phyloP scores from a whole-genome alignment of 2,329 filamentous ascomycete genomes.

The Zelopaecilomyces penicillatus region DNA sequence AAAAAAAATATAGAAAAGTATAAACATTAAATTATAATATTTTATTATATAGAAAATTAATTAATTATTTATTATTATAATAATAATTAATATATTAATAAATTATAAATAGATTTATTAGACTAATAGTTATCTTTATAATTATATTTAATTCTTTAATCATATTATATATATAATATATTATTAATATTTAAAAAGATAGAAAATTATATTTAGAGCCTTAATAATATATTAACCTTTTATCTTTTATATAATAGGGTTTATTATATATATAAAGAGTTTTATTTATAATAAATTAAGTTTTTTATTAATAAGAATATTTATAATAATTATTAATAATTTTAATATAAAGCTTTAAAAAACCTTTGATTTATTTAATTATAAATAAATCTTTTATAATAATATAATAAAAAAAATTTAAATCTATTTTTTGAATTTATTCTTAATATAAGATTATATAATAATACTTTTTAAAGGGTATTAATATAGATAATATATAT shows the following conservation, averaged over 20 bases:
- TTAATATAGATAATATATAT: too few relatives aligned
- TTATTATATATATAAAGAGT: neutral
- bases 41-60: neutral
- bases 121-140: neutral
- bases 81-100: neutral
- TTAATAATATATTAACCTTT: neutral
- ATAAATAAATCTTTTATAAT: too few relatives aligned
- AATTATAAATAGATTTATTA: neutral
- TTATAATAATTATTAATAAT: neutral
- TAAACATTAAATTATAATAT: neutral
- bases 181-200: neutral
- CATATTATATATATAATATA: neutral
- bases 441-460: too few relatives aligned
- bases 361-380: too few relatives aligned
- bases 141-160: neutral
- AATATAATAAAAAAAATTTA: too few relatives aligned
- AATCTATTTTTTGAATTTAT: too few relatives aligned
- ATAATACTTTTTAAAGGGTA: too few relatives aligned
- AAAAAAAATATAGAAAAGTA: constrained; percentile 1
- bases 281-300: neutral
- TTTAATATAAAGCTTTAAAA: too few relatives aligned
- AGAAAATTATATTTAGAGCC: neutral
- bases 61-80: neutral
- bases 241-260: neutral
- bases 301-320: neutral